A percentile compares a stretch with the other conserved stretches of the same genome.
Conservation (phyloP, 345 rosid species). For the Rhodamnia rubescens region DNA sequence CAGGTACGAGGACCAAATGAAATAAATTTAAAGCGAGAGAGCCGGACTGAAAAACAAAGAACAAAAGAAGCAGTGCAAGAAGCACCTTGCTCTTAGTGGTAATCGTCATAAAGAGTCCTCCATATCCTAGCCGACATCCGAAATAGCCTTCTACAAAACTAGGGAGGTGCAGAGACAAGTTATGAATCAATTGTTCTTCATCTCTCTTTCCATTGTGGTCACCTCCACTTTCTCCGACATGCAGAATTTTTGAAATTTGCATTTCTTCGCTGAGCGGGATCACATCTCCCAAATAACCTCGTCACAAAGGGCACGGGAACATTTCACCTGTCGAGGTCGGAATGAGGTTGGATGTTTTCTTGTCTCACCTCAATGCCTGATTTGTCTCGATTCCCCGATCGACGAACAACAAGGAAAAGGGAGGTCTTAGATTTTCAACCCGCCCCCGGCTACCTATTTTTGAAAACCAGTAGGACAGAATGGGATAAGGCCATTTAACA, state of each 20-base stretch:
- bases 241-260: not conserved
- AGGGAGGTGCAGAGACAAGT: not conserved
- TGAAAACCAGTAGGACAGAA: too few species aligned
- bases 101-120: not conserved
- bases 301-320: not conserved
- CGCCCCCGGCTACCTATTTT: too few species aligned
- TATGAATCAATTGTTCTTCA: not conserved
- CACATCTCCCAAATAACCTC: not conserved
- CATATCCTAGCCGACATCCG: not conserved
- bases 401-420: not conserved
- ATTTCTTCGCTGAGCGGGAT: not conserved
- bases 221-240: not conserved
- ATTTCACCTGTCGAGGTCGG: not conserved
- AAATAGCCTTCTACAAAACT: not conserved
- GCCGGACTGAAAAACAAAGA: not conserved
- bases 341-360: not conserved
- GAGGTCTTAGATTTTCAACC: not conserved
- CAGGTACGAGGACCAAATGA: not conserved
- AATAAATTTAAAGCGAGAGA: not conserved
- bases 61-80: not conserved
- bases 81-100: not conserved
- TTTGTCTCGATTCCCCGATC: not conserved
- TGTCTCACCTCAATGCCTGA: not conserved
- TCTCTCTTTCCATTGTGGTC: not conserved
- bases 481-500: too few species aligned